Percentiles rank a stretch among this genome's conserved stretches.
Conservation (phyloP, 805 yeast genomes). For the Wickerhamiella vanderwaltii region DNA sequence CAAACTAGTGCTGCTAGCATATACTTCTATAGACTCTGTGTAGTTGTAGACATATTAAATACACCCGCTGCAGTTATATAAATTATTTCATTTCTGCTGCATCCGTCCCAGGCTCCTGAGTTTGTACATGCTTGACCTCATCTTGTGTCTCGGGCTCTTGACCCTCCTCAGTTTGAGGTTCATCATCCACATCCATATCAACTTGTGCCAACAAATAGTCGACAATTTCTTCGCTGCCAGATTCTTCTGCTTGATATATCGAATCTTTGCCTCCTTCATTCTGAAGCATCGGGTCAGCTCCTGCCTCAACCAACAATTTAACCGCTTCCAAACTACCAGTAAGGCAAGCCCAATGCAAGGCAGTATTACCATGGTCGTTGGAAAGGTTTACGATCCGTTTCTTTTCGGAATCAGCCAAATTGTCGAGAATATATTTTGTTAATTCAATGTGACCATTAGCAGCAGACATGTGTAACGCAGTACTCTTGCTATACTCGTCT, state of each 20-base stretch:
- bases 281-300: conserved; percentile 71
- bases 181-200: conserved; percentile 52
- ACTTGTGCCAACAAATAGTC: conserved; percentile 62
- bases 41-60: too few relatives aligned
- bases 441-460: conserved; percentile 82
- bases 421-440: conserved; percentile 44
- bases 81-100: too few relatives aligned
- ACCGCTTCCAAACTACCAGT: conserved; percentile 74
- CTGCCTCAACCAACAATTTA: conserved; percentile 55
- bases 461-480: conserved; percentile 89
- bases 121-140: conserved; percentile 27
- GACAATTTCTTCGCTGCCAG: conserved; percentile 62
- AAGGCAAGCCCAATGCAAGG: conserved; percentile 91
- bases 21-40: too few relatives aligned
- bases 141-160: background rate
- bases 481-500: conserved; percentile 54
- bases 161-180: too few relatives aligned
- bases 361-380: conserved; percentile 83
- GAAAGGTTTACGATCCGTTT: conserved; percentile 36
- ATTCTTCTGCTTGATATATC: conserved; percentile 78
- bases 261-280: conserved; percentile 71
- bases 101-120: conserved; percentile 6
- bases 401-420: conserved; percentile 31
- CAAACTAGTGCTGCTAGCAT: too few relatives aligned
- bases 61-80: too few relatives aligned